Percentiles rank a stretch among this genome's conserved stretches.
Evolutionary conservation across 345 rosid species (phyloP).

Genomic region (Hibiscus tridactylites): DNA sequence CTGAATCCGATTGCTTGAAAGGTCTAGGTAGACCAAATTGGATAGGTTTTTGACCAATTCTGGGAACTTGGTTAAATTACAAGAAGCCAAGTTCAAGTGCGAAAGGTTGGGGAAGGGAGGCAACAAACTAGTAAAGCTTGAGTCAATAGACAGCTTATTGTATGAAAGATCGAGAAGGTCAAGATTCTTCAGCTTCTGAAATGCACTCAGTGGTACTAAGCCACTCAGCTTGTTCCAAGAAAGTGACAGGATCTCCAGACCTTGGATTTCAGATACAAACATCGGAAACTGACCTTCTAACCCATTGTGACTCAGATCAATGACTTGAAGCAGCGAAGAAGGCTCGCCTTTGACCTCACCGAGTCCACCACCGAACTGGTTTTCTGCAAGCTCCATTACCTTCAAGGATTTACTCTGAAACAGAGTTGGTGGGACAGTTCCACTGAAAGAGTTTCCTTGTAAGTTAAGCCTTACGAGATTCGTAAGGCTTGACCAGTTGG

Average conservation of each 20-base stretch:
- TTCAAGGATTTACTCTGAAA: constrained; percentile 9
- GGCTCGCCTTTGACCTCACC: neutral
- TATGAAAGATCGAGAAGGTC: constrained; percentile 30
- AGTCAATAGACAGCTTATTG: constrained; percentile 23
- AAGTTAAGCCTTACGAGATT: constrained; percentile 26
- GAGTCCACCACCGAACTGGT: constrained; percentile 25
- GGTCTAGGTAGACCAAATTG: constrained; percentile 16
- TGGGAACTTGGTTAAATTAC: constrained; percentile 27
- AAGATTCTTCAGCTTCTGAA: constrained; percentile 24
- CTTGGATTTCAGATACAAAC: constrained; percentile 11
- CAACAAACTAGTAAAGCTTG: neutral
- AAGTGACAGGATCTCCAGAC: constrained; percentile 31
- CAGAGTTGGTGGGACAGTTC: constrained; percentile 23
- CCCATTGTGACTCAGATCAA: constrained; percentile 36
- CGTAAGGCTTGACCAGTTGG: constrained; percentile 17
- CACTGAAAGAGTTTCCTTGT: constrained; percentile 20
- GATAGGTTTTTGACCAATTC: constrained; percentile 20
- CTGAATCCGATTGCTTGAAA: constrained; percentile 33
- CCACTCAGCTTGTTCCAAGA: constrained; percentile 42
- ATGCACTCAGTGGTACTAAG: constrained; percentile 5
- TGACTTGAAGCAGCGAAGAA: neutral
- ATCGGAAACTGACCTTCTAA: constrained; percentile 21
- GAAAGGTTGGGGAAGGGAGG: constrained; percentile 22
- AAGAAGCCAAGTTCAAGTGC: constrained; percentile 34
- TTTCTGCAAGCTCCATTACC: constrained; percentile 11